Base-by-base conservation (phyloP, 768 basidiomycete species). In the Podaxis sp. region DNA sequence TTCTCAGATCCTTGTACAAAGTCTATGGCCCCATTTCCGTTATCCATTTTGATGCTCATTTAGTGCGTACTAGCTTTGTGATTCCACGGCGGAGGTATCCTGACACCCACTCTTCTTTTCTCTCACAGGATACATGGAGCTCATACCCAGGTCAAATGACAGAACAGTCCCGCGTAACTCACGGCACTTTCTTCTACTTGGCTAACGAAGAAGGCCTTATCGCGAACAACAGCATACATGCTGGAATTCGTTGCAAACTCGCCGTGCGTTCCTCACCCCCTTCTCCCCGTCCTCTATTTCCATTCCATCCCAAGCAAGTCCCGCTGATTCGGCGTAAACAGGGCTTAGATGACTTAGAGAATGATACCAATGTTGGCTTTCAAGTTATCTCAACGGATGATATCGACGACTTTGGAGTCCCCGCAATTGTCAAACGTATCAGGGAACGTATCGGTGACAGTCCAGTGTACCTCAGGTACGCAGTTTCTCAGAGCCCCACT, bases 181-280 rank as follows among this genome's bases (percentile, higher is more conserved):
- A 96, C 67, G 94, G 93, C 59, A 90, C 89, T 1, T 95, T 93
- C 78, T 96, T 95, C 77, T 84, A 86, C 72, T 72, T 90, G 40
- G 94, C 94, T 0, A 80, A 82, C 25, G 82, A 91, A 67, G 91
- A 94, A 70, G 90, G 90, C 1, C 79, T 94, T 43, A 82, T 96
- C 63, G 78, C 85, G 29, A 88, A 91, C 67, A 82, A 83, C 19
- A 93, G 90, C 64, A 85, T 96, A 27, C 94, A 96, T 70, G 94
- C 88, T 8, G 93, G 94, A 3, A 89, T 96, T 64, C 80, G 93
- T 49, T 91, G 90, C 74, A 91, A 91, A 68, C 77, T 95, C 49
- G 73, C 53, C 38, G 74, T 74, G 63, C 49, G 77, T 74, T 66
- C 55, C 49, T 50, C 19, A 22, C 4, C 1, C 41, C 15, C 29